Conservation (phyloP, 139 green algal genomes). For the Chlorella sorokiniana region DNA sequence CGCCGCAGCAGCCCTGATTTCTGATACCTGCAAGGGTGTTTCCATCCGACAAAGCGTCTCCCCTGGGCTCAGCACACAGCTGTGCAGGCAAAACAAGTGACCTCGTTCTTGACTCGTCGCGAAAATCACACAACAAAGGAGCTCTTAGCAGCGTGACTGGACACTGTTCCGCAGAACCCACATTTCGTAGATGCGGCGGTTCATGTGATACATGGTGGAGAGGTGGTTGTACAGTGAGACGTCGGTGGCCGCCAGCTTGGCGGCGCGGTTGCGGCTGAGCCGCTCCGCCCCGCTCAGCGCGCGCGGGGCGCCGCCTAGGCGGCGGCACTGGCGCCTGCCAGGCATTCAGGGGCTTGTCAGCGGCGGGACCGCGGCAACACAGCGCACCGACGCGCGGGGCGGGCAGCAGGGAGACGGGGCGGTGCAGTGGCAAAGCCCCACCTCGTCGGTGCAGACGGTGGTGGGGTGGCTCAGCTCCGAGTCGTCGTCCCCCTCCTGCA, state of each 20-base stretch:
- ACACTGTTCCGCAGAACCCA: too few species aligned
- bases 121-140: too few species aligned
- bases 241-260: background rate
- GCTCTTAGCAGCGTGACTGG: too few species aligned
- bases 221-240: slow-evolving; percentile 14
- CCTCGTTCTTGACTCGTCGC: too few species aligned
- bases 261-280: slow-evolving; percentile 22
- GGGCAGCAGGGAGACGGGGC: background rate
- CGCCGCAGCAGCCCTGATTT: background rate
- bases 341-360: background rate
- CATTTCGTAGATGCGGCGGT: slow-evolving; percentile 28
- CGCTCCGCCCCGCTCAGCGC: background rate
- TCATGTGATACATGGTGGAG: slow-evolving; percentile 25
- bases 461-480: background rate
- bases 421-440: background rate
- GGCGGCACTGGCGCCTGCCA: background rate
- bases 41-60: too few species aligned
- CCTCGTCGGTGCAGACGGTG: background rate
- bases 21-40: too few species aligned
- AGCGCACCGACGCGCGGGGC: background rate
- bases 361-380: background rate
- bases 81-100: too few species aligned
- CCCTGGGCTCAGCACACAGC: too few species aligned
- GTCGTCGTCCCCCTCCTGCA: background rate
- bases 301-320: background rate